Conservation (phyloP, 768 basidiomycete genomes). For the Serendipita indica region DNA sequence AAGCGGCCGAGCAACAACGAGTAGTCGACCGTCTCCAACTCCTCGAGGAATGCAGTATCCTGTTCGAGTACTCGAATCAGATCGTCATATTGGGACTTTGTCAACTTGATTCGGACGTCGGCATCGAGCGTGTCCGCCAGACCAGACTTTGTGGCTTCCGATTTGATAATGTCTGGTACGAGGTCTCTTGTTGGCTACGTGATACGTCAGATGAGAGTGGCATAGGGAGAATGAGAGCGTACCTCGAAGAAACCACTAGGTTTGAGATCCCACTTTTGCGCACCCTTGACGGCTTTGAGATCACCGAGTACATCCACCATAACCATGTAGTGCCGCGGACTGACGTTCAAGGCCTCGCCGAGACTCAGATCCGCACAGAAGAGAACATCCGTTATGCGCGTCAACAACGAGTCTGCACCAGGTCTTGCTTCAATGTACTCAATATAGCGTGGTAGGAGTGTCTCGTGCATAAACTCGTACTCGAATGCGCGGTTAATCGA, state of each 20-base stretch:
- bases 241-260: constrained; percentile 1
- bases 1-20: not conserved
- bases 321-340: not conserved
- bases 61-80: not conserved
- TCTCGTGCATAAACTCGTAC: constrained; percentile 6
- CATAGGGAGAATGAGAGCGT: not conserved
- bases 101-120: not conserved
- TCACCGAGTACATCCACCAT: not conserved
- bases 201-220: not conserved
- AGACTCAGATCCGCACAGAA: not conserved
- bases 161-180: not conserved
- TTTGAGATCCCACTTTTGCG: not conserved
- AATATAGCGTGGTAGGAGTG: not conserved
- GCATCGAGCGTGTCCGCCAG: not conserved
- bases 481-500: not conserved
- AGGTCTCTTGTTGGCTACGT: not conserved
- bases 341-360: not conserved
- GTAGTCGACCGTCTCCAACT: not conserved
- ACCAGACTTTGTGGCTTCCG: constrained; percentile 1
- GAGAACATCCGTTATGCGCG: constrained; percentile 1
- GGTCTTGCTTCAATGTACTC: constrained; percentile 1
- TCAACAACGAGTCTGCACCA: not conserved
- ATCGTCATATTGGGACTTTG: not conserved
- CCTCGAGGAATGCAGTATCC: not conserved
- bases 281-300: not conserved